Evolutionary conservation across 495 filamentous ascomycete genomes (phyloP), one percentile per base, ranked within the genome.

Genomic region (Choiromyces venosus): DNA sequence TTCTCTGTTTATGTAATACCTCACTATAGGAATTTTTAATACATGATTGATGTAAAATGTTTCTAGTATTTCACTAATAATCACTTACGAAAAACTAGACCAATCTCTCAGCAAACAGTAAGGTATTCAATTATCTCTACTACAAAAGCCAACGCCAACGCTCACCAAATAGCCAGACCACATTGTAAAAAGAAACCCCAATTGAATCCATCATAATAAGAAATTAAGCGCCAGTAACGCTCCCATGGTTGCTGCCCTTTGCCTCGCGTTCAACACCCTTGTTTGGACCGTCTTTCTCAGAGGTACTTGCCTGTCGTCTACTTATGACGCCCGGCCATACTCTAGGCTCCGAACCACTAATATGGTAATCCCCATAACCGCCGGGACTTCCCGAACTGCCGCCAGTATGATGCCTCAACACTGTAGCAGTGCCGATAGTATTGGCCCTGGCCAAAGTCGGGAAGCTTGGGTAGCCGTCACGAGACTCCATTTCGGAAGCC

Each of bases 241-340:
- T 78, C 19, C 68, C 74, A 18, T 71, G 29, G 35, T 69, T 71
- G 36, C 72, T 71, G 37, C 52, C 76, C 37, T 73, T 78, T 5
- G 68, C 37, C 25, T 33, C 52, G 33, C 33, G 29, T 33, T 61
- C 52, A 25, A 25, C 36, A 38, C 73, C 69, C 7, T 16, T 68
- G 7, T 56, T 46, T 38, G 35, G 37, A 5, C 65, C 52, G 56
- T 82, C 82, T 39, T 83, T 81, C 66, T 83, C 82, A 7, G 82
- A 83, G 14, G 66, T 74, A 68, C 82, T 82, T 18, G 73, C 78
- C 25, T 83, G 82, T 35, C 82, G 78, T 46, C 89, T 86, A 78
- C 89, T 87, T 35, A 92, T 86, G 67, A 92, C 85, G 4, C 91
- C 90, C 0, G 91, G 91, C 81, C 92, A 91, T 64, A 92, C 91